phyloP scores from a whole-genome alignment of 768 basidiomycete species.

The Kwoniella heveanensis region DNA sequence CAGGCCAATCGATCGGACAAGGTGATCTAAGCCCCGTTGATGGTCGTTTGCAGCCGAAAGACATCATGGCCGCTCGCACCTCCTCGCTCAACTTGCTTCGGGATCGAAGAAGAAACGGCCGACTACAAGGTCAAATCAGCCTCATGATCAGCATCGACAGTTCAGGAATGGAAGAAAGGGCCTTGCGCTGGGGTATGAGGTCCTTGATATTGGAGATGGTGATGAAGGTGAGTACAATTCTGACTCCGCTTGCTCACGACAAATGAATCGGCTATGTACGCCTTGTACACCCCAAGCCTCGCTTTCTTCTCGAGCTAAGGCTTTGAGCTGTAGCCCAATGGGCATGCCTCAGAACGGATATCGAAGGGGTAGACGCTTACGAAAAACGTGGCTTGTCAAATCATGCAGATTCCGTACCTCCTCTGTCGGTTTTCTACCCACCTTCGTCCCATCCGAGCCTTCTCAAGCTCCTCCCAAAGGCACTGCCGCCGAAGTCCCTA shows the following conservation, averaged over 20 bases:
- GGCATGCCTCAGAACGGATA: no score
- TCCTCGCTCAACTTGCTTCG: slow-evolving; percentile 29
- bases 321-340: no score
- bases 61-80: slow-evolving; percentile 35
- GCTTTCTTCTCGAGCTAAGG: no score
- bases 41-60: slow-evolving; percentile 26
- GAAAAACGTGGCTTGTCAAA: background rate
- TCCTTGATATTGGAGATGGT: slow-evolving; percentile 82
- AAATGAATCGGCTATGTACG: no score
- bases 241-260: background rate
- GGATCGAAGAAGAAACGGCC: slow-evolving; percentile 8
- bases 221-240: slow-evolving; percentile 73
- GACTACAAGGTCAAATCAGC: background rate
- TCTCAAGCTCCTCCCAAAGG: slow-evolving; percentile 72
- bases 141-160: background rate
- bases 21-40: no score
- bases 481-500: slow-evolving; percentile 65
- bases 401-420: slow-evolving; percentile 75
- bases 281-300: no score
- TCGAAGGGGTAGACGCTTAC: background rate
- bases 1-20: no score
- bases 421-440: slow-evolving; percentile 87
- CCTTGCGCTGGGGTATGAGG: slow-evolving; percentile 89
- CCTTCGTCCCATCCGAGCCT: slow-evolving; percentile 76
- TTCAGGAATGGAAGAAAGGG: slow-evolving; percentile 60